phyloP scores from a whole-genome alignment of 2,329 filamentous ascomycete genomes.

The Alternaria sp. region DNA sequence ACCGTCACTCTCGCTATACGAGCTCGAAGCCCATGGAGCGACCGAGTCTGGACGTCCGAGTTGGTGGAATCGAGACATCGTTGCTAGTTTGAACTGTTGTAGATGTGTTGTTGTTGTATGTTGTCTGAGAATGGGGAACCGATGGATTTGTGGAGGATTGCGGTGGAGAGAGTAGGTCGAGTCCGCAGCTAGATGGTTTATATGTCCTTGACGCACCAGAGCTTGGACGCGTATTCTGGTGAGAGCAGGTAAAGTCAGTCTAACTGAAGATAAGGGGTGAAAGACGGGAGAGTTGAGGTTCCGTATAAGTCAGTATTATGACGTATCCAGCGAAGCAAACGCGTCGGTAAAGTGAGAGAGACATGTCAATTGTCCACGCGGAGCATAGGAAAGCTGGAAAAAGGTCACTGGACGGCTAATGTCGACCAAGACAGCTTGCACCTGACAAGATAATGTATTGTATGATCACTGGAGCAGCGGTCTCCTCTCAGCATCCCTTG shows the following conservation, averaged over 20 bases:
- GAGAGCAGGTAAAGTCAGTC: not conserved
- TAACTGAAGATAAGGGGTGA: not conserved
- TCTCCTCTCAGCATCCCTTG: constrained; percentile 26
- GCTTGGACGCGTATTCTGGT: not conserved
- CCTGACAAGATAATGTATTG: fast-evolving
- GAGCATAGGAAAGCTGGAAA: not conserved
- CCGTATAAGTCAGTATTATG: not conserved
- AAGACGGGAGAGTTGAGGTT: not conserved
- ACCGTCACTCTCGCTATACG: not conserved
- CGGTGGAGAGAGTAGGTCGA: not conserved
- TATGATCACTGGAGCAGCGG: constrained; percentile 28
- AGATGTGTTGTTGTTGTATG: not conserved
- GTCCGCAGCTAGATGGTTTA: not conserved
- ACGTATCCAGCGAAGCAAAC: not conserved
- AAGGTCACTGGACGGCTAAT: not conserved
- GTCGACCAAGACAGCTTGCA: not conserved
- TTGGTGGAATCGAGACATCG: not conserved
- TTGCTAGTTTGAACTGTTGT: not conserved
- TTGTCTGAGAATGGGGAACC: not conserved
- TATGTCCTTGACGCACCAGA: not conserved
- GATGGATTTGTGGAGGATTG: not conserved
- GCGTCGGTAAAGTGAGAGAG: not conserved
- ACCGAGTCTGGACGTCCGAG: not conserved
- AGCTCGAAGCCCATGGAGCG: not conserved
- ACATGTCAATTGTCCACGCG: not conserved